Base-by-base conservation (phyloP, 345 rosid species). In the Eutrema japonicum region DNA sequence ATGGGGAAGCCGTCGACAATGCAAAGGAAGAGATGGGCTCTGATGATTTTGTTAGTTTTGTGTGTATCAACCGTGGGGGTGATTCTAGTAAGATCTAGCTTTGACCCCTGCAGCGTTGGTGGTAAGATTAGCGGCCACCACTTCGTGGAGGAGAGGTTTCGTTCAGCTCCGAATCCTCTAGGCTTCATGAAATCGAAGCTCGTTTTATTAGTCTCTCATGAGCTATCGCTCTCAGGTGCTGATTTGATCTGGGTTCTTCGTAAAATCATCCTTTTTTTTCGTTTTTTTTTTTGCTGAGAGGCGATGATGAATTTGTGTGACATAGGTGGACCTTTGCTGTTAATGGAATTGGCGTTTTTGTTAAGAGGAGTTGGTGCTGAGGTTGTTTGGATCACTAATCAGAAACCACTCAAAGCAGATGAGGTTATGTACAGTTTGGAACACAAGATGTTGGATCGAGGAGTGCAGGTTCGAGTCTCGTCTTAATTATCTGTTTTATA, bases 291-390 rank as follows among this genome's bases (percentile, higher is more conserved):
- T 18, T 18, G 22, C 22, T 18, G 22, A 18, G 53, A 18, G 46
- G 73, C 40, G 8, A 62, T 61, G 62, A 32, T 61, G 32, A 50
- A 8, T 18, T 49, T 43, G 30, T 48, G 27, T 56, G 59, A 36
- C 59, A 22, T 65, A 90, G 92, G 98, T 55, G 98, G 96, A 64
- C 96, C 96, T 5, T 80, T 93, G 73, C 70, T 93, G 79, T 68
- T 93, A 74, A 93, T 93, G 96, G 98, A 93, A 61, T 77, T 93
- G 6, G 96, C 93, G 7, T 90, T 89, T 84, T 78, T 93, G 45
- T 73, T 90, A 71, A 82, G 93, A 75, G 83, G 79, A 29, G 96
- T 86, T 64, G 96, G 86, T 48, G 67, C 90, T 46, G 78, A 85
- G 58, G 93, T 89, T 77, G 86, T 81, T 60, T 90, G 97, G 97